A percentile compares a stretch with the other conserved stretches of the same genome.
phyloP scores from a whole-genome alignment of 2,329 filamentous ascomycete genomes.

The Sclerotinia trifoliorum region DNA sequence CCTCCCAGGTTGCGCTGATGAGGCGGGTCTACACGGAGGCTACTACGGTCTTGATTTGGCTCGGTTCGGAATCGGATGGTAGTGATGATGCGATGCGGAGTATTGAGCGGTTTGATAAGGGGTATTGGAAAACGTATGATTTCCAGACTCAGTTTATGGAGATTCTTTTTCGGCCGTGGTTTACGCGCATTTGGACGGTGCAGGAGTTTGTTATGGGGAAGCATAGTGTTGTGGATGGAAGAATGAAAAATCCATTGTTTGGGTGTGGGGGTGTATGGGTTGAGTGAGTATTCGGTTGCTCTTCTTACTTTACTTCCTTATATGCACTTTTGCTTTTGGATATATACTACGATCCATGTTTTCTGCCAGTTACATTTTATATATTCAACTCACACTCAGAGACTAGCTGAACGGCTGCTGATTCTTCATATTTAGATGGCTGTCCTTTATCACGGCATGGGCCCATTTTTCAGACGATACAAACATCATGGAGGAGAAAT shows the following conservation, averaged over 20 bases:
- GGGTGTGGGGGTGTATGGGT: conserved; percentile 17
- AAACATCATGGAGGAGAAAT: conserved; percentile 7
- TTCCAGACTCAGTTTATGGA: conserved; percentile 15
- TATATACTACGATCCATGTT: background rate
- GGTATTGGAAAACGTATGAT: conserved; percentile 5
- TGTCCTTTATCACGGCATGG: conserved; percentile 18
- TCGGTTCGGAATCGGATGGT: conserved; percentile 12
- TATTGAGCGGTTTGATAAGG: conserved; percentile 3
- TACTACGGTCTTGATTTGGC: conserved; percentile 19
- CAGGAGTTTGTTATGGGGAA: conserved; percentile 22
- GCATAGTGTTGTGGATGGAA: conserved; percentile 7
- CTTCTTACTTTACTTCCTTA: too few species aligned
- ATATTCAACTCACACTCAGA: too few species aligned
- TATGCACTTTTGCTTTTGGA: too few species aligned
- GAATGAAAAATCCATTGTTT: conserved; percentile 18
- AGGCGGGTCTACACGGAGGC: conserved; percentile 29
- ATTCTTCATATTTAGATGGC: conserved; percentile 3
- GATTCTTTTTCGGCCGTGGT: conserved; percentile 19
- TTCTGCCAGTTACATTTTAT: too few species aligned
- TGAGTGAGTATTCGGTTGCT: background rate
- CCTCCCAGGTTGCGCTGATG: conserved; percentile 31
- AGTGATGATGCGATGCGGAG: conserved; percentile 17
- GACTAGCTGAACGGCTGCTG: background rate
- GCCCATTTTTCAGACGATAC: conserved; percentile 6
- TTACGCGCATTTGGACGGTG: conserved; percentile 25